These are phyloP conservation scores for Chondrus crispus DNA, from an alignment of 23 red algal genomes.

Conservation along the genomic window DNA sequence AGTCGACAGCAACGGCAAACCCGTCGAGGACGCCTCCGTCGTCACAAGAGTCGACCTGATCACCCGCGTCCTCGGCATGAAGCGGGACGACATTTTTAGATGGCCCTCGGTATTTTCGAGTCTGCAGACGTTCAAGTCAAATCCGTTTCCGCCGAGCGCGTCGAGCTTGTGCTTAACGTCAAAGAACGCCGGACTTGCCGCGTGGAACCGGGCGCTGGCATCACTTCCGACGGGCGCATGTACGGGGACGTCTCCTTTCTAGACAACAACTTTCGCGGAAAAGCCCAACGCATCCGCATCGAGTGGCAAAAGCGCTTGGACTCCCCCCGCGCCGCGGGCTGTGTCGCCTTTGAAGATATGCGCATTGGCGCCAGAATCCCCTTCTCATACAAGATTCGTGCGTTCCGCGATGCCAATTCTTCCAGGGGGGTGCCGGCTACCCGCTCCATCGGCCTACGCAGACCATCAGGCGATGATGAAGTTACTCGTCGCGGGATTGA, in stretches of 20 bases:
- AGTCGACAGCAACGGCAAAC: slow-evolving; percentile 49
- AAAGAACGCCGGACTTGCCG: slow-evolving; percentile 22
- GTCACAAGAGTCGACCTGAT: slow-evolving; percentile 24
- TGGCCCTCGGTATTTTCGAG: slow-evolving; percentile 70
- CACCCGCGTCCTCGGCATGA: slow-evolving; percentile 40
- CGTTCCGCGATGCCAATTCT: slow-evolving; percentile 42
- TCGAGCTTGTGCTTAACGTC: slow-evolving; percentile 39
- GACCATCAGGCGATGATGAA: not conserved
- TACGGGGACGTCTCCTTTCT: slow-evolving; percentile 40
- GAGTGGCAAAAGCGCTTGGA: slow-evolving; percentile 75
- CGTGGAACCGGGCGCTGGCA: slow-evolving; percentile 65
- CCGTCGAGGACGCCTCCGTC: not conserved
- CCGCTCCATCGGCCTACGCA: too few species aligned
- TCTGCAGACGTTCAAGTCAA: slow-evolving; percentile 51
- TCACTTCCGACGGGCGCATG: slow-evolving; percentile 60
- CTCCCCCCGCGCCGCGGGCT: slow-evolving; percentile 20
- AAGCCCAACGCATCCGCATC: slow-evolving; percentile 26
- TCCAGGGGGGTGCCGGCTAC: slow-evolving; percentile 5
- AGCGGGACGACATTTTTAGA: slow-evolving; percentile 41
- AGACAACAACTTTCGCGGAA: slow-evolving; percentile 64
- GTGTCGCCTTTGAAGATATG: slow-evolving; percentile 59
- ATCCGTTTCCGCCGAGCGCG: not conserved
- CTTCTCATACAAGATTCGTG: slow-evolving; percentile 20
- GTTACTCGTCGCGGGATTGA: not conserved
- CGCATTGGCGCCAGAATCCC: slow-evolving; percentile 38